Base-by-base conservation (phyloP, 345 rosid genomes). In the Eutrema heterophyllum region DNA sequence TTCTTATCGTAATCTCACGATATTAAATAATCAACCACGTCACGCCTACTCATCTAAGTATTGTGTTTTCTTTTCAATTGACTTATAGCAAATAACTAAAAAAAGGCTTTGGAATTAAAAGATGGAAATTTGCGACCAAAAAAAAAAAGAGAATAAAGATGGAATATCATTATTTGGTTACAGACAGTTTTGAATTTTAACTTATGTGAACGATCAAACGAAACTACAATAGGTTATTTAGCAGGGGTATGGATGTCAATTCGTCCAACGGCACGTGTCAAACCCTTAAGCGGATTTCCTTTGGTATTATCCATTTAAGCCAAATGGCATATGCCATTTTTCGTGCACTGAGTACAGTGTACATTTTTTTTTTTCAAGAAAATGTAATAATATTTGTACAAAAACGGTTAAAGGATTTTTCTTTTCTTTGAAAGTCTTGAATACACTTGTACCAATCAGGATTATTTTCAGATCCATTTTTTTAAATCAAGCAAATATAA, bases 261-360 rank as follows among this genome's bases (percentile, higher is more conserved):
- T 32, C 0, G 0, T 0, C 0, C 0, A 24, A 4, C 6, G 9
- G 5, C 79, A 69, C 70, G 65, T 69, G 66, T 76, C 75, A 7
- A 36, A 45, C 0, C 2, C 6, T 11, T 30, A 69, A 35, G n/a
- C 10, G 7, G 70, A 69, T 45, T 1, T 4, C 38, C 32, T 54
- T 61, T 53, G 74, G 70, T 53, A 67, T 72, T 62, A 70, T 78
- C 78, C 76, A 15, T 52, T 62, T 30, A n/a, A 15, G 68, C 45
- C 79, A 64, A 66, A 49, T 62, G 53, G 72, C 70, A 74, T 68
- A 65, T 73, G 62, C 67, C 55, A 32, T 73, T 51, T 43, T 52
- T 18, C n/a, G 29, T 54, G 14, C 18, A 68, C 36, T 38, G 73
- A n/a, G n/a, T 38, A 75, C 54, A 61, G 4, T 50, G 67, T 41